Evolutionary conservation across 176 grass and related monocot species (phyloP).

Genomic region (Puya raimondii): DNA sequence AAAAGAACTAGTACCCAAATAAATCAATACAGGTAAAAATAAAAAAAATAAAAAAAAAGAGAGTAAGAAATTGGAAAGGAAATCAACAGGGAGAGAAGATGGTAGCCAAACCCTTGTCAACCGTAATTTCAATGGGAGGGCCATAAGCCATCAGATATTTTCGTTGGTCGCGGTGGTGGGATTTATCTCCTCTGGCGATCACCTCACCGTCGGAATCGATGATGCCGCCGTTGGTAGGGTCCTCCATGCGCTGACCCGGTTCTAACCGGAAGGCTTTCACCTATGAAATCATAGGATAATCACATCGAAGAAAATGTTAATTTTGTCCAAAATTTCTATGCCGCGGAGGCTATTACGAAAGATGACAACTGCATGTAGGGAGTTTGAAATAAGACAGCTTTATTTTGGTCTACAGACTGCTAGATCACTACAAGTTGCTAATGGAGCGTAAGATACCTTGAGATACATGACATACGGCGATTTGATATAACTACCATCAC

Average conservation of each 20-base stretch:
- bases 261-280: conserved; percentile 75
- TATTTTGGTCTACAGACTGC: too few relatives aligned
- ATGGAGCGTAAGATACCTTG: conserved; percentile 39
- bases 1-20: not conserved
- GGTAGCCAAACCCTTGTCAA: conserved; percentile 76
- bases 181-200: conserved; percentile 51
- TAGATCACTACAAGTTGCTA: not conserved
- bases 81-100: conserved; percentile 71
- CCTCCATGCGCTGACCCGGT: conserved; percentile 55
- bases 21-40: not conserved
- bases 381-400: not conserved
- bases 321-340: not conserved
- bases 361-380: not conserved
- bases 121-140: conserved; percentile 54
- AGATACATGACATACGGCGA: conserved; percentile 73
- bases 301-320: not conserved
- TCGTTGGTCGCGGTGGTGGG: conserved; percentile 5
- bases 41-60: not conserved
- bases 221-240: conserved; percentile 57
- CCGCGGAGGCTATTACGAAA: not conserved
- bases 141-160: conserved; percentile 76
- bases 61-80: not conserved
- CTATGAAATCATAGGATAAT: conserved; percentile 30
- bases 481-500: conserved; percentile 56
- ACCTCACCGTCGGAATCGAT: conserved; percentile 84